Evolutionary conservation across 805 yeast genomes (phyloP), one percentile per base, ranked within the genome.

Genomic region (Spathaspora hagerdaliae): DNA sequence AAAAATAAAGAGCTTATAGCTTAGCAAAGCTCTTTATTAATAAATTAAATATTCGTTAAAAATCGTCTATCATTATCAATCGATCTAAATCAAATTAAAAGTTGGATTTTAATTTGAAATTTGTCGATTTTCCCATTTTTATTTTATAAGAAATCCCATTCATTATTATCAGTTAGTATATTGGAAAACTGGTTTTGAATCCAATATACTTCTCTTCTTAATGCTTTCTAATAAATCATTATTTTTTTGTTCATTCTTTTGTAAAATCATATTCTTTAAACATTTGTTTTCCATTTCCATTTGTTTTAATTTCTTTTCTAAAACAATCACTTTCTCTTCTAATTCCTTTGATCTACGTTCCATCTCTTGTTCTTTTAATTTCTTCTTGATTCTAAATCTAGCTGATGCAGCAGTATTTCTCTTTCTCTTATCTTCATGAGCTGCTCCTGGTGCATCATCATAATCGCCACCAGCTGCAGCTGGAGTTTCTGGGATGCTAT

Each of bases 321-420:
- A 73, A 19, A 71, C 69, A 40, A 72, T 67, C 12, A 91, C 82
- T 49, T 79, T 66, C 31, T 86, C 91, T 54, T 81, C 82, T 55
- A 92, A 73, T 48, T 85, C 91, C 54, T 79, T 78, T 14, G 91
- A 77, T 47, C 77, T 81, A 48, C 82, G 73, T 65, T 91, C 96
- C 82, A 92, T 78, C 61, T 91, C 92, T 67, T 87, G 94, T 67
- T 92, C 97, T 63, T 88, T 86, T 67, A 85, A 59, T 75, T 92
- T 91, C 81, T 87, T 90, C 77, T 88, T 89, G 60, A 89, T 79
- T 52, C 99, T 77, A 73, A 92, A 92, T 49, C 98, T 75, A 4
- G 97, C 97, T 15, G 92, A 82, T 1, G 99, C 98, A 1, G 94
- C 96, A 0, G 97, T 90, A 67, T 90, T 91, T 56, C 95, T 78